Percentiles rank a stretch among this genome's conserved stretches.
Conservation (phyloP, 805 yeast genomes). For the Kodamaea kaohsiungensis region DNA sequence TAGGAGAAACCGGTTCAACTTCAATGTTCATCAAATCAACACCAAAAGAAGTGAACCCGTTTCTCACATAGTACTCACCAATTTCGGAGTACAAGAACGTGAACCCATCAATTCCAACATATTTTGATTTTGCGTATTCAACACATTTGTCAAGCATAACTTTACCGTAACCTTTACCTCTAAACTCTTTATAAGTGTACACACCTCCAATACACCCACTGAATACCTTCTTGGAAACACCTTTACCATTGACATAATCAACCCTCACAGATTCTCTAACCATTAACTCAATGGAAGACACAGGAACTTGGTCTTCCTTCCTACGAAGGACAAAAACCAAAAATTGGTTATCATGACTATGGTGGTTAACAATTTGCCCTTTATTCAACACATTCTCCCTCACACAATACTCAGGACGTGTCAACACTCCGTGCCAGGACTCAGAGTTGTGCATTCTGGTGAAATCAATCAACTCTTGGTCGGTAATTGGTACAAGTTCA, state of each 20-base stretch:
- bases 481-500: slow-evolving; percentile 21
- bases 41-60: slow-evolving; percentile 39
- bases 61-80: slow-evolving; percentile 41
- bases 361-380: slow-evolving; percentile 18
- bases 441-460: slow-evolving; percentile 36
- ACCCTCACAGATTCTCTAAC: slow-evolving; percentile 33
- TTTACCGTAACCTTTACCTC: slow-evolving; percentile 40
- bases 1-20: slow-evolving; percentile 13
- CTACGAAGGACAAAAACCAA: slow-evolving; percentile 28
- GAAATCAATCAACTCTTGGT: slow-evolving; percentile 26
- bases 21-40: slow-evolving; percentile 35
- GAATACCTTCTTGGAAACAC: slow-evolving; percentile 18
- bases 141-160: slow-evolving; percentile 42
- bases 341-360: slow-evolving; percentile 17
- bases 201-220: slow-evolving; percentile 46
- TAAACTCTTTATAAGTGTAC: slow-evolving; percentile 35
- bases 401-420: slow-evolving; percentile 32
- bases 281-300: slow-evolving; percentile 38
- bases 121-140: slow-evolving; percentile 21
- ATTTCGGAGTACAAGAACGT: slow-evolving; percentile 43
- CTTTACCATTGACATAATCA: slow-evolving; percentile 16
- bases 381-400: slow-evolving; percentile 35
- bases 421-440: slow-evolving; percentile 39
- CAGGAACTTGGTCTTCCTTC: slow-evolving; percentile 16
- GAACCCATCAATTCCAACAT: slow-evolving; percentile 34